Base-by-base conservation (phyloP, 805 yeast species). In the Starmera dryadoides region DNA sequence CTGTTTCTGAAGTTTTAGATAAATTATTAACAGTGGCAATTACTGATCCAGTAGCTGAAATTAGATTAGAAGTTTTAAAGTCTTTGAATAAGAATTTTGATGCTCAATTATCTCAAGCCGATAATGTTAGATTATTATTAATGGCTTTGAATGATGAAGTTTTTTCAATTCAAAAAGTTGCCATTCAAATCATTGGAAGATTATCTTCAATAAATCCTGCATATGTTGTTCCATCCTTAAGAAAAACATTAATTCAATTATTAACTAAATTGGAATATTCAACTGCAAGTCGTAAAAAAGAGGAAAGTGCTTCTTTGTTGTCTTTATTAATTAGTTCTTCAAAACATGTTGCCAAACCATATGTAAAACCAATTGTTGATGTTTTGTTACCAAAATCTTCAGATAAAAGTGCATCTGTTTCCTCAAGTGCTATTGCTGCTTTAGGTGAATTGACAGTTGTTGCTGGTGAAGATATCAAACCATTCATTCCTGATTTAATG, bases 31-130 rank as follows among this genome's bases (percentile, higher is more conserved):
- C 95, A 0, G 71, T 87, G 8, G 87, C 95, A 3, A 83, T 91
- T 12, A 84, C 96, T 0, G 99, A 93, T 49, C 86, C 95, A 0
- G 76, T 76, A 4, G 76, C 91, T 2, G 97, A 89, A 42, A 86
- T 91, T 25, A 68, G 99, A 41, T 63, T 85, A 9, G 89, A 85
- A 44, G 87, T 91, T 1, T 64, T 93, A 41, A 72, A 73, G 37
- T 73, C 88, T 34, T 65, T 94, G 30, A 85, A 85, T 29, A 73
- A 79, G 2, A 72, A 73, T 42, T 85, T 91, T 56, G 97, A 93
- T 52, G 86, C 96, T 0, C 98, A 93, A 52, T 62, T 93, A 25
- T 86, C 97, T 0, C 98, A 93, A 58, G 94, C 96, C 1, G 95
- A 86, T 43, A 89, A 88, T 57, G 91, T 89, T 25, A 71, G 86